Evolutionary conservation across 2,329 filamentous ascomycete genomes (phyloP), one percentile per base, ranked within the genome.

Genomic region (Colletotrichum siamense): DNA sequence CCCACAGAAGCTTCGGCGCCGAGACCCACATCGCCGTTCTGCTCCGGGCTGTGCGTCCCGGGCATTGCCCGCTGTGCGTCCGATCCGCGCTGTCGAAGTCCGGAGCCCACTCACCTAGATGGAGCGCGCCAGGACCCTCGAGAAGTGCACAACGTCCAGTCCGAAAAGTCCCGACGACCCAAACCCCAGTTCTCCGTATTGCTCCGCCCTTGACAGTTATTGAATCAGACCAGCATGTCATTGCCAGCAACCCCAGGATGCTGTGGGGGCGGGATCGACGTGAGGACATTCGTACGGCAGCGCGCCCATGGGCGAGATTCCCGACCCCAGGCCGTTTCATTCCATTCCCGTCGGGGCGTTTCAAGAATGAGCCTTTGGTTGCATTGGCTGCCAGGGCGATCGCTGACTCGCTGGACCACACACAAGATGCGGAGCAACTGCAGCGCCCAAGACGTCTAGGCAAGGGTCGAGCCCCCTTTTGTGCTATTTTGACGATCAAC

Each of bases 401-500:
- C 63, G 24, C 63, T 73, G 69, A 75, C 69, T 73, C 57, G 57
- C 57, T 28, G 30, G 28, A 62, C 57, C 49, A 72, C 64, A 55
- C 34, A 70, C 36, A 28, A 64, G 18, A 22, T 59, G 39, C 36
- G 62, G 73, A 61, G 30, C 62, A 18, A 44, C 71, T n/a, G 59
- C 63, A 18, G 30, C 63, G 34, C 57, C 66, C 65, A 69, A 75
- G 28, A 63, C 52, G 22, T 44, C 63, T 13, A 22, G 24, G 30
- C 69, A 68, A 34, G 69, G 73, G 15, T 68, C 15, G 15, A 32
- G 16, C 73, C 69, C 66, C 69, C 69, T 75, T 30, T 73, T n/a
- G 30, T 75, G 32, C 73, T 75, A 75, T 75, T 68, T 73, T 67
- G 69, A 75, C 69, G 66, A 57, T 59, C 66, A 64, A 68, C 69